These are phyloP conservation scores for Seiridium unicorne DNA, from an alignment of 2,329 filamentous ascomycete genomes.

Conservation along the genomic window DNA sequence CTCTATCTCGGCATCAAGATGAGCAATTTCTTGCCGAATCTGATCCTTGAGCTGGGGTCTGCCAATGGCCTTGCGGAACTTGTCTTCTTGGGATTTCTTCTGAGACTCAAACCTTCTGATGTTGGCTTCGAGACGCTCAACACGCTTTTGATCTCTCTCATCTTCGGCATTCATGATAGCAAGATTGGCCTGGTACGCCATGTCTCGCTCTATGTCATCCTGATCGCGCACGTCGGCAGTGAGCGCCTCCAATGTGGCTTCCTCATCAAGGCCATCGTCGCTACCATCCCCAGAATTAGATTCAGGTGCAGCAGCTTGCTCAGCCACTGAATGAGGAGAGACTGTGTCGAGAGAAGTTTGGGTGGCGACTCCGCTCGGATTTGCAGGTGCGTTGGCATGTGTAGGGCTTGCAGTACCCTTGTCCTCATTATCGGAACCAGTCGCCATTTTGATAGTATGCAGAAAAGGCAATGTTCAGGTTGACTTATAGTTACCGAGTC, in stretches of 20 bases:
- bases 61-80: conserved; percentile 39
- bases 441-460: neutral
- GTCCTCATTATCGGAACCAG: neutral
- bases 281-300: conserved; percentile 8
- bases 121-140: conserved; percentile 54
- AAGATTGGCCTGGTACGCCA: conserved; percentile 61
- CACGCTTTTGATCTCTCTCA: conserved; percentile 60
- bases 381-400: no score
- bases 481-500: neutral
- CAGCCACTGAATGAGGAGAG: neutral
- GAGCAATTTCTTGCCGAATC: conserved; percentile 63
- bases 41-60: conserved; percentile 54
- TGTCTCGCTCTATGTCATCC: conserved; percentile 86
- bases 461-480: neutral
- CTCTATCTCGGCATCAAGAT: conserved; percentile 63
- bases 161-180: conserved; percentile 62
- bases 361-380: neutral
- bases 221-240: conserved; percentile 77
- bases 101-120: conserved; percentile 63
- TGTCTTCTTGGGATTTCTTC: conserved; percentile 53
- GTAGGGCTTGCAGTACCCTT: neutral
- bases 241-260: conserved; percentile 58
- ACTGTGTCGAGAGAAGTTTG: neutral
- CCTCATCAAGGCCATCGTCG: conserved; percentile 47
- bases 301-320: neutral